Base-by-base conservation (phyloP, 441 rosid species). In the Kokia cookei region DNA sequence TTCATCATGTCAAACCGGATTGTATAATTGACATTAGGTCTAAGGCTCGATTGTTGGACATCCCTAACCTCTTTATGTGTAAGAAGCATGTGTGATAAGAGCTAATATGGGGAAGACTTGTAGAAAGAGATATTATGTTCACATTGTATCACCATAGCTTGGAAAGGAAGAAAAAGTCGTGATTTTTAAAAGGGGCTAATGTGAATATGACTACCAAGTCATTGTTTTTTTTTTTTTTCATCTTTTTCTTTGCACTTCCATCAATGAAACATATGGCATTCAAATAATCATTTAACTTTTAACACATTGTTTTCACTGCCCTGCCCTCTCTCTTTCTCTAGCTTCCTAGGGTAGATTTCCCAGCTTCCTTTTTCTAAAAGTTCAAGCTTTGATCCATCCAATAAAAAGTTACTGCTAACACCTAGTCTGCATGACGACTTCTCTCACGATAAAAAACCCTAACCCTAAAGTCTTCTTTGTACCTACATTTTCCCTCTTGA, bases 371-470 rank as follows among this genome's bases (percentile, higher is more conserved):
- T n/a, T 50, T 50, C 58, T 29, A 29, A 7, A 69, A 69, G 47
- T 35, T 50, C 3, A 51, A 53, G 3, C 17, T 48, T 53, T 53
- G 45, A 17, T 47, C 9, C 48, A 53, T 11, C 37, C 37, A 32
- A 32, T 32, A 32, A 35, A 69, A 47, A 35, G 48, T 53, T 35
- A 10, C 58, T 3, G 5, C 13, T 17, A 17, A 11, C 19, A 17
- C 53, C 5, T 35, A 35, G 48, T 27, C 61, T 53, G 35, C 29
- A 10, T 32, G 9, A 19, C 26, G 40, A 53, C 59, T 51, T 69
- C 51, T 53, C 43, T 5, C 60, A 17, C 32, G 45, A 69, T n/a
- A 15, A 45, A 68, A 51, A 69, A 68, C 61, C 72, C 72, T 69
- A 69, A 69, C 61, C 72, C 72, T 69, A 69, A 69, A 69, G 29